These are phyloP conservation scores for Boechera stricta DNA, from an alignment of 345 rosid genomes.

Conservation along the genomic window DNA sequence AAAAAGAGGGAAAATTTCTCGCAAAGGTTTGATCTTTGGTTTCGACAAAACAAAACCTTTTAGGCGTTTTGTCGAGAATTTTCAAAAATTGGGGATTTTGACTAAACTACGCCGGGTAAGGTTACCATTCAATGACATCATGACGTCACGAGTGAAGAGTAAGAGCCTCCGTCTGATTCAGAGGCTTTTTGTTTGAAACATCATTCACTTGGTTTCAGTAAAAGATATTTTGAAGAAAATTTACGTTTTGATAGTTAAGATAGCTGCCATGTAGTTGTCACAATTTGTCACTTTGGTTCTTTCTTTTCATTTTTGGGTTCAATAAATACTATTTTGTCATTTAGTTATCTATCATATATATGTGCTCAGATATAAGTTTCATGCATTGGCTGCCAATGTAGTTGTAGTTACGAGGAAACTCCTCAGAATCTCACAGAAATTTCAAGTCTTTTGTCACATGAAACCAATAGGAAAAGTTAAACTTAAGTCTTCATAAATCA, in stretches of 20 bases:
- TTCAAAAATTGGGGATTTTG: slow-evolving; percentile 1
- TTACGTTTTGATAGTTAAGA: background rate
- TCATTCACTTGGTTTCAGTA: background rate
- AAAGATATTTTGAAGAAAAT: background rate
- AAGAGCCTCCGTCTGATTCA: background rate
- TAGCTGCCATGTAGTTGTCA: background rate
- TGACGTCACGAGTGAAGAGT: background rate
- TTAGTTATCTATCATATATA: background rate
- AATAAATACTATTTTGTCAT: background rate
- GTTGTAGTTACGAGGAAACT: slow-evolving; percentile 41
- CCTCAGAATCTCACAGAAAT: slow-evolving; percentile 24
- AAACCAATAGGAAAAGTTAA: slow-evolving; percentile 23
- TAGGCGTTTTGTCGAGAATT: slow-evolving; percentile 10
- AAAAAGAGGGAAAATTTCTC: background rate
- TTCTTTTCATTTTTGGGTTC: background rate
- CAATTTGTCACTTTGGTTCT: background rate
- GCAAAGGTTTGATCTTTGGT: slow-evolving; percentile 9
- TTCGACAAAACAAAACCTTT: background rate
- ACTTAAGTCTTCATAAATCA: background rate
- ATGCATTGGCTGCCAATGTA: slow-evolving; percentile 44
- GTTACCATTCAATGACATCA: background rate
- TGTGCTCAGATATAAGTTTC: slow-evolving; percentile 2
- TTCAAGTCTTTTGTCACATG: slow-evolving; percentile 38
- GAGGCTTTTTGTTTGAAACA: background rate
- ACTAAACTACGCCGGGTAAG: background rate